phyloP scores from a whole-genome alignment of 192 early-diverging fungal genomes.

The Thamnidium elegans region DNA sequence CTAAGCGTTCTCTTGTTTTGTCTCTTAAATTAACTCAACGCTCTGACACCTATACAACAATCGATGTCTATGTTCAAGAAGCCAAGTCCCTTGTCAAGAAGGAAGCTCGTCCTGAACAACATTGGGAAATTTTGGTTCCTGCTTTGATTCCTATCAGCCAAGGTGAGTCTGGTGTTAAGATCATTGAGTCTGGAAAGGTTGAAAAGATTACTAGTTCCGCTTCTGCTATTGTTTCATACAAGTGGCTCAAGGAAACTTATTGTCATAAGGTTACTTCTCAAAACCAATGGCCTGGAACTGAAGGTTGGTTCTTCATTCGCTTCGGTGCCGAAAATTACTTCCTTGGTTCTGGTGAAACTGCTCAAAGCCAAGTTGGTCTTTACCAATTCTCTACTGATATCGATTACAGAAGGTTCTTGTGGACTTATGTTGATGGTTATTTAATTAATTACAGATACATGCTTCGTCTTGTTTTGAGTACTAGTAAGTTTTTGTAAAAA shows the following conservation, averaged over 20 bases:
- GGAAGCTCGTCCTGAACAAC: constrained; percentile 27
- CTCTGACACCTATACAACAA: constrained; percentile 2
- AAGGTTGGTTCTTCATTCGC: constrained; percentile 30
- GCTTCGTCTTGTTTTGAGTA: constrained; percentile 24
- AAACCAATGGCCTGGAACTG: constrained; percentile 20
- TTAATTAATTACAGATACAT: constrained; percentile 33
- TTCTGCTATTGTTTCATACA: constrained; percentile 24
- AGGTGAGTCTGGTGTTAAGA: constrained; percentile 10
- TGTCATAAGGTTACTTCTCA: constrained; percentile 13
- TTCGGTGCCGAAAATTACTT: constrained; percentile 24
- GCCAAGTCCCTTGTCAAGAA: constrained; percentile 11
- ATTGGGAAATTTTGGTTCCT: constrained; percentile 28
- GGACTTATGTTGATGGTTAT: constrained; percentile 30
- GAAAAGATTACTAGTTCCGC: constrained; percentile 8
- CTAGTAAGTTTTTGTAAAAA: constrained; percentile 16
- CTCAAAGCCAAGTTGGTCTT: constrained; percentile 18
- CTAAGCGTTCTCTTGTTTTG: constrained; percentile 16
- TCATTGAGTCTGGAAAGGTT: constrained; percentile 20
- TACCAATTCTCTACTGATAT: background rate
- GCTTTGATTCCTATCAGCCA: constrained; percentile 18
- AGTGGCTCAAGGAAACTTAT: constrained; percentile 25
- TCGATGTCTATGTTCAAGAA: constrained; percentile 25
- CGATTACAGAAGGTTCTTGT: constrained; percentile 28
- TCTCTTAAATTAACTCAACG: constrained; percentile 20
- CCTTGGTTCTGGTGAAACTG: constrained; percentile 26